A percentile compares a stretch with the other conserved stretches of the same genome.
Conservation (phyloP, 345 rosid species). For the Durio zibethinus region DNA sequence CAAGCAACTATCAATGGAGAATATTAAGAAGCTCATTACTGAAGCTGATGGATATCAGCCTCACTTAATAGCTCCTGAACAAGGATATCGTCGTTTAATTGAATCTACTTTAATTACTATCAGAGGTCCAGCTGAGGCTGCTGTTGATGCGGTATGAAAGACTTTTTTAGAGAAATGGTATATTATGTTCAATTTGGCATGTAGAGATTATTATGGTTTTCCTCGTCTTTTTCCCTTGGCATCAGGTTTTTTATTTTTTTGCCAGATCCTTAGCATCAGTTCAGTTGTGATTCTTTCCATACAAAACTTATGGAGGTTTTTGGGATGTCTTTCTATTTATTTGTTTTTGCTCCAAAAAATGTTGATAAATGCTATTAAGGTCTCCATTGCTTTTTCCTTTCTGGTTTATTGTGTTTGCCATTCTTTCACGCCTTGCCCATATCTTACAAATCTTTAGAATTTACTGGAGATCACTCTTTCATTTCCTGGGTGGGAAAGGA, state of each 20-base stretch:
- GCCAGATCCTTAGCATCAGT: neutral
- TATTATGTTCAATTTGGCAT: constrained; percentile 3
- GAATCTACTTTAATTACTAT: constrained; percentile 84
- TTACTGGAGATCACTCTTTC: neutral
- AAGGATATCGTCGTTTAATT: constrained; percentile 97
- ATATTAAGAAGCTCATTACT: constrained; percentile 89
- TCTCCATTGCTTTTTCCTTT: neutral
- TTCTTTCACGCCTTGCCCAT: neutral
- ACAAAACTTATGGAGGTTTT: neutral
- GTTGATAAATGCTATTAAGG: neutral
- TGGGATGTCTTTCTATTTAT: neutral
- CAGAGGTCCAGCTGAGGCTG: constrained; percentile 98
- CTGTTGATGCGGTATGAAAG: constrained; percentile 92
- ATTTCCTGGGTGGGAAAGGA: neutral
- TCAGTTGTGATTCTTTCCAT: neutral
- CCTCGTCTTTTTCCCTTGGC: neutral
- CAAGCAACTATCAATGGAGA: constrained; percentile 97
- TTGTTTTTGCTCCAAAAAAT: neutral
- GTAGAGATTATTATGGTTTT: neutral
- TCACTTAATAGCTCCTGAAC: constrained; percentile 98
- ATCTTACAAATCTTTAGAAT: neutral
- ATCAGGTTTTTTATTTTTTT: neutral
- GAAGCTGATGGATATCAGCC: constrained; percentile 99
- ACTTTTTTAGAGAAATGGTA: neutral
- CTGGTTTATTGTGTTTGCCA: neutral